Evolutionary conservation across 176 grass and related monocot genomes (phyloP).

Genomic region (Carex kokanica): DNA sequence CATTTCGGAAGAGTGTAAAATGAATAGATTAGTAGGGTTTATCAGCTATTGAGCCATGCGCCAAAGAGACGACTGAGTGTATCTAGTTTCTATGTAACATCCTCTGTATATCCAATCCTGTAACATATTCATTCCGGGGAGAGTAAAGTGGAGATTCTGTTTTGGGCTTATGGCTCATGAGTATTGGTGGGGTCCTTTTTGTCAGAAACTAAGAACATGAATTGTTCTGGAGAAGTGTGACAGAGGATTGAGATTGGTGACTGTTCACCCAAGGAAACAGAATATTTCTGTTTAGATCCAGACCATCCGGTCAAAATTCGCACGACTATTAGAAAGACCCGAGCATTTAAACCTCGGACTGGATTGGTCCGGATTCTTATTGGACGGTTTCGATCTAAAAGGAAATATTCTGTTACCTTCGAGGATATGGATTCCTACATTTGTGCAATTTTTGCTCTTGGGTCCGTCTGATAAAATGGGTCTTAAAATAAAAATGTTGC

Average conservation of each 20-base stretch:
- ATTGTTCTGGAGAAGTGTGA: neutral
- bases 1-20: slow-evolving; percentile 19
- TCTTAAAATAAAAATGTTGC: neutral
- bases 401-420: too few species aligned
- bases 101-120: neutral
- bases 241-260: neutral
- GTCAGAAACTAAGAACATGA: neutral
- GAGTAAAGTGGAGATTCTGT: too few species aligned
- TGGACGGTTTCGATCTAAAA: too few species aligned
- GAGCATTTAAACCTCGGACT: too few species aligned
- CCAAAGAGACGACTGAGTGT: neutral
- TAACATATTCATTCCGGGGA: neutral
- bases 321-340: too few species aligned
- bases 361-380: too few species aligned
- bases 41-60: neutral
- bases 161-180: too few species aligned
- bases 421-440: neutral
- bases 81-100: neutral
- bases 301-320: too few species aligned
- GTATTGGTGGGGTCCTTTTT: neutral
- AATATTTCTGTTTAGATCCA: too few species aligned
- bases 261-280: neutral
- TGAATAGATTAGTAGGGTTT: slow-evolving; percentile 6
- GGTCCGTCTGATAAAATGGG: too few species aligned
- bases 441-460: neutral